A percentile compares a stretch with the other conserved stretches of the same genome.
Conservation (phyloP, 139 green algal species). For the Edaphochlamys debaryana region DNA sequence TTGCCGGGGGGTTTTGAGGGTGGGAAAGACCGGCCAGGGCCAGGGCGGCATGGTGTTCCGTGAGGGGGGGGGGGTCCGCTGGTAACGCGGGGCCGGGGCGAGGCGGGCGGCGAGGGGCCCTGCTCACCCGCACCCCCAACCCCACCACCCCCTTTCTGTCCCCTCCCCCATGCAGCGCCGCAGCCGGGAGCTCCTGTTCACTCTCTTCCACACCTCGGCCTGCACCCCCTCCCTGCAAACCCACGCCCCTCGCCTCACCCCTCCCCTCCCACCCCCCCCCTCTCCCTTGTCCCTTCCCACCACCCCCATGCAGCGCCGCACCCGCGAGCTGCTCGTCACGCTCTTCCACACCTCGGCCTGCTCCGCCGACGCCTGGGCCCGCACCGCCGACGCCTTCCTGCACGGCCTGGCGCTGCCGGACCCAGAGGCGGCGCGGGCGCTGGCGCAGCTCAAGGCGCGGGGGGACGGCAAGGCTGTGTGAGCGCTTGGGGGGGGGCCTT, state of each 20-base stretch:
- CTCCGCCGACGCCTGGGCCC: conserved; percentile 11
- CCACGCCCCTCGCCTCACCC: too few relatives aligned
- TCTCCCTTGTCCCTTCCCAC: neutral
- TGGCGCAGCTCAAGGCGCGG: neutral
- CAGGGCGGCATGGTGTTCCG: neutral
- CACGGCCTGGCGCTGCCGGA: conserved; percentile 21
- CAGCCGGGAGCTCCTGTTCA: too few relatives aligned
- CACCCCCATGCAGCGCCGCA: neutral
- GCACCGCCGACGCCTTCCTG: neutral
- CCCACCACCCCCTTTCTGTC: neutral
- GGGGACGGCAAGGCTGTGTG: neutral
- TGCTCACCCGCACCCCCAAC: neutral
- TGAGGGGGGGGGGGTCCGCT: too few relatives aligned
- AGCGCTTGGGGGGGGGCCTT: neutral
- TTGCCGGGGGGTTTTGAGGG: too few relatives aligned
- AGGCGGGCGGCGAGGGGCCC: too few relatives aligned
- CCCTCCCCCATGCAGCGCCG: too few relatives aligned
- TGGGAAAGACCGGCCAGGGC: neutral
- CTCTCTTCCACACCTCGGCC: too few relatives aligned
- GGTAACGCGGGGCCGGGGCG: too few relatives aligned
- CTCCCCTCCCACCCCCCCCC: too few relatives aligned
- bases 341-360: conserved; percentile 4
- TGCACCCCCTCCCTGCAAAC: too few relatives aligned
- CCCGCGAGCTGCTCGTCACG: neutral
- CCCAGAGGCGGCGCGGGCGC: neutral